A percentile compares a stretch with the other conserved stretches of the same genome.
phyloP scores from a whole-genome alignment of 306 rosid species.

The Comarum palustre region DNA sequence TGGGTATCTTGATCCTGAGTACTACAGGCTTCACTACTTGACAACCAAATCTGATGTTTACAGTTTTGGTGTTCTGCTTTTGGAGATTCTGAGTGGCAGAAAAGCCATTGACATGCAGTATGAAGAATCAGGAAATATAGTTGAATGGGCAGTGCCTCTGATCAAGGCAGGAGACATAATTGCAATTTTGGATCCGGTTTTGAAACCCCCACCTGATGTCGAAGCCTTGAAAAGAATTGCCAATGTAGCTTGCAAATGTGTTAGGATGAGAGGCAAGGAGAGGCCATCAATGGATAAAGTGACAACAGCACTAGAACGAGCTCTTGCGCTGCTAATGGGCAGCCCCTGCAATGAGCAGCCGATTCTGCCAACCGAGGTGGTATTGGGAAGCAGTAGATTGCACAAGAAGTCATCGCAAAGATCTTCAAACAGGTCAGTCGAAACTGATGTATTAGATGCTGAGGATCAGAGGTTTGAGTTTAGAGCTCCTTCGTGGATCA shows the following conservation, averaged over 20 bases:
- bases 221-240: constrained; percentile 91
- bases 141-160: constrained; percentile 93
- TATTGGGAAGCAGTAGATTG: constrained; percentile 79
- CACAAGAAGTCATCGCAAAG: constrained; percentile 89
- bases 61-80: constrained; percentile 81
- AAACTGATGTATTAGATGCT: constrained; percentile 62
- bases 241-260: constrained; percentile 84
- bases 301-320: constrained; percentile 85
- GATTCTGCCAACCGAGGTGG: constrained; percentile 90
- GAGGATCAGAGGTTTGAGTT: constrained; percentile 86
- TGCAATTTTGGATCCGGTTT: constrained; percentile 57
- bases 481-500: constrained; percentile 94
- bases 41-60: constrained; percentile 95
- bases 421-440: constrained; percentile 72
- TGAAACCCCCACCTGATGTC: constrained; percentile 64
- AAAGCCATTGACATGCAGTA: constrained; percentile 94
- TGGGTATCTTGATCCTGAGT: constrained; percentile 96
- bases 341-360: constrained; percentile 93
- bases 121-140: constrained; percentile 75
- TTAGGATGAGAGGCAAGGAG: constrained; percentile 95
- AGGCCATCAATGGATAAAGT: constrained; percentile 98
- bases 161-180: constrained; percentile 64
- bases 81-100: constrained; percentile 87
- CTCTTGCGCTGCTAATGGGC: constrained; percentile 79
- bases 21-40: constrained; percentile 92